Base-by-base conservation (phyloP, 2,329 filamentous ascomycete genomes). In the Rhynchosporium agropyri region DNA sequence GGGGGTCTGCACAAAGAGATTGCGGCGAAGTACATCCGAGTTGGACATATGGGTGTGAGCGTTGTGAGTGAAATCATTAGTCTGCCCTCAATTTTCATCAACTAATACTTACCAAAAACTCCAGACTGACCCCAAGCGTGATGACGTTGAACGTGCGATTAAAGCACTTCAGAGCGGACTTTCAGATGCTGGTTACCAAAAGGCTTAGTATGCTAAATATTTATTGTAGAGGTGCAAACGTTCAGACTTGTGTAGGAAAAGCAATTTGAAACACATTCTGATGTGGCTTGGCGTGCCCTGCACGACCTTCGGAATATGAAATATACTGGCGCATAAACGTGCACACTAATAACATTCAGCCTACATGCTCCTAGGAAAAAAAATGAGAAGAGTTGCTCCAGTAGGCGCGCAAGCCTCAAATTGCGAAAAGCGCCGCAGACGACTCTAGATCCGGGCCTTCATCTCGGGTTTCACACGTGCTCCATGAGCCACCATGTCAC, bases 11-110 rank as follows among this genome's bases (percentile, higher is more conserved):
- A 99, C 82, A 97, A 95, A 83, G 91, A 96, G 76, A 96, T 97
- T 76, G 93, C 91, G 2, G 81, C 90, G 66, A 95, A 91, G 80
- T 99, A 99, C 77, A 90, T 99, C 70, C 87, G 95, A 33, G 95
- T 99, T 73, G 95, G 95, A 49, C 95, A 98, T 77, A 99, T 99
- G 95, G 95, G 95, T 70, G 91, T 98, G 66, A 95, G 90, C 74
- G 89, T 93, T 70, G 86, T 88, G 78, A 79, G 85, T 82, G 29
- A 20, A 20, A 20, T 20, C 20, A 20, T 59, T 50, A n/a, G 20
- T 33, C 42, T 46, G 12, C 20, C 31, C 49, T n/a, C 45, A 26
- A 3, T 54, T 49, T 45, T 40, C 33, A 49, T 20, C 12, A 10
- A 40, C 3, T 26, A 43, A 6, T 61, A 54, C 33, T 63, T 15